Conservation (phyloP, 257 asterid genomes). For the Leptodermis oblonga region DNA sequence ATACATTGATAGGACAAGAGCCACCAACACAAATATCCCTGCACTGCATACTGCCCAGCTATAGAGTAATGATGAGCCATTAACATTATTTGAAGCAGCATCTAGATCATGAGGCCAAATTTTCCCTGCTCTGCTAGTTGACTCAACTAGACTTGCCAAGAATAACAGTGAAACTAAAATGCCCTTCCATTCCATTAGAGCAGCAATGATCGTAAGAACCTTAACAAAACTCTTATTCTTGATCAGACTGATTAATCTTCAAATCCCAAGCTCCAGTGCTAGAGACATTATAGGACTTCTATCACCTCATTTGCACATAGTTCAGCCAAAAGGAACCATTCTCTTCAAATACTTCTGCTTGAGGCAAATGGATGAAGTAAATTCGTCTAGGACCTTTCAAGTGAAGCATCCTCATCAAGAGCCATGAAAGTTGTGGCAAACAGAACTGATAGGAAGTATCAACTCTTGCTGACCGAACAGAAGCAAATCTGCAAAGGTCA, state of each 20-base stretch:
- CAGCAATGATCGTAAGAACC: not conserved
- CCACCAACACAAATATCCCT: slow-evolving; percentile 68
- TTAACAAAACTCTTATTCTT: not conserved
- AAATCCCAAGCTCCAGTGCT: not conserved
- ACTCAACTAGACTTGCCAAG: slow-evolving; percentile 46
- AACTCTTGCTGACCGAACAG: not conserved
- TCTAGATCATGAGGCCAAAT: slow-evolving; percentile 32
- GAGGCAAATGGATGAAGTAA: not conserved
- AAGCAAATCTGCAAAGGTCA: slow-evolving; percentile 5
- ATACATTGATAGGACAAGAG: slow-evolving; percentile 72
- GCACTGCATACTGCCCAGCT: slow-evolving; percentile 78
- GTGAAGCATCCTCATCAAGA: not conserved
- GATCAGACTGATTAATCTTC: not conserved
- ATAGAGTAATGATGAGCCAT: slow-evolving; percentile 51
- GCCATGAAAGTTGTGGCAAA: not conserved
- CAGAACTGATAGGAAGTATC: not conserved
- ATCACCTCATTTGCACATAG: not conserved
- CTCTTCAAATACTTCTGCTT: not conserved
- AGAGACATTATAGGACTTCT: not conserved
- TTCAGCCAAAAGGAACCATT: slow-evolving; percentile 1
- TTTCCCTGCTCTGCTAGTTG: slow-evolving; percentile 47
- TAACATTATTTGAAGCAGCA: slow-evolving; percentile 30
- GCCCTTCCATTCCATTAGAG: slow-evolving; percentile 68
- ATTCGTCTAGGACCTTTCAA: not conserved
- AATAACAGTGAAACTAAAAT: slow-evolving; percentile 34